phyloP scores from a whole-genome alignment of 192 early-diverging fungal species.

The Backusella tuberculispora region DNA sequence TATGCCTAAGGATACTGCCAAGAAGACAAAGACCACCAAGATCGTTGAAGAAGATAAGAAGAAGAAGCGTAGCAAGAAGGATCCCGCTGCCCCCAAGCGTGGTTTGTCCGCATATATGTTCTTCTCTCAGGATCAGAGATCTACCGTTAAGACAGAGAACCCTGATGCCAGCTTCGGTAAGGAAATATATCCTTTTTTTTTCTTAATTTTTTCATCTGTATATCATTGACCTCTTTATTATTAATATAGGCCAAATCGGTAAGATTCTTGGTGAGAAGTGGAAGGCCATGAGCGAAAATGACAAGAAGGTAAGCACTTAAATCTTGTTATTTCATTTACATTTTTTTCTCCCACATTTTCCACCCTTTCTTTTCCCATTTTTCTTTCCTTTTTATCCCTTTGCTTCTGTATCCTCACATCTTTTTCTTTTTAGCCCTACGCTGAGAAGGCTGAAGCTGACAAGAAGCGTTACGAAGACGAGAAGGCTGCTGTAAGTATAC shows the following conservation, averaged over 20 bases:
- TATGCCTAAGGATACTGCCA: conserved; percentile 22
- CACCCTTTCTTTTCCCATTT: neutral
- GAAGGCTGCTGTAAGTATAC: conserved; percentile 40
- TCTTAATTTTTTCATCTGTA: neutral
- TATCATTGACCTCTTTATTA: neutral
- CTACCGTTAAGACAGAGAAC: conserved; percentile 79
- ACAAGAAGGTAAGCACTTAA: conserved; percentile 44
- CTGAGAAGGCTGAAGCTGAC: conserved; percentile 41
- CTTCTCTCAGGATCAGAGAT: conserved; percentile 84
- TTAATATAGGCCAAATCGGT: conserved; percentile 43
- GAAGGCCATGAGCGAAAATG: conserved; percentile 39
- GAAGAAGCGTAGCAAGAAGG: conserved; percentile 76
- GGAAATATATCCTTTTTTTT: neutral
- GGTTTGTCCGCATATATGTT: conserved; percentile 90
- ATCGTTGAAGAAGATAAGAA: conserved; percentile 57
- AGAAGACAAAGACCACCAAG: neutral
- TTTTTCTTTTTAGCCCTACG: conserved; percentile 31
- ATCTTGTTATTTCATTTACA: neutral
- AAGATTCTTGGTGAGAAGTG: conserved; percentile 51
- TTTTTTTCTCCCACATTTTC: neutral
- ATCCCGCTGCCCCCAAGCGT: conserved; percentile 91
- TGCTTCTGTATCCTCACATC: neutral
- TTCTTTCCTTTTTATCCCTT: no score
- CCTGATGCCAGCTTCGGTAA: conserved; percentile 72
- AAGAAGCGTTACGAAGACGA: conserved; percentile 48